Evolutionary conservation across 768 basidiomycete genomes (phyloP).

Genomic region (Mycena metata): DNA sequence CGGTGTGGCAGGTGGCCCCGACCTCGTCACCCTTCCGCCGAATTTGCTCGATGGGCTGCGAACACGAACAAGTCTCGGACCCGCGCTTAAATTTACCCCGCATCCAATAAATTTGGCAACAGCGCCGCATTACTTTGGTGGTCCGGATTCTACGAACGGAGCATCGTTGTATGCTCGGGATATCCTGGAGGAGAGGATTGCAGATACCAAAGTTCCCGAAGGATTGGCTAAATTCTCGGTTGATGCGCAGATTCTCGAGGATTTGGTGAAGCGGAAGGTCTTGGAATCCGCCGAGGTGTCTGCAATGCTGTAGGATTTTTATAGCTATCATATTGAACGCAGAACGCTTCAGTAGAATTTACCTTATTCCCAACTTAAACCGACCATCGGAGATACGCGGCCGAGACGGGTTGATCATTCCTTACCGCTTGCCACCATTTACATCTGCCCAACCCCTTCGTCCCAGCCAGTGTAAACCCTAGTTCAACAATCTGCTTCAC

Average conservation of each 20-base stretch:
- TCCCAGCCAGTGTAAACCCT: no score
- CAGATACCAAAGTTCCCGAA: constrained; percentile 52
- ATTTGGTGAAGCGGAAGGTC: constrained; percentile 37
- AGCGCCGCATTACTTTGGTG: constrained; percentile 20
- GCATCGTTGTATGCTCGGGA: constrained; percentile 42
- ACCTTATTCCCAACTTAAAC: no score
- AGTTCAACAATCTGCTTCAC: no score
- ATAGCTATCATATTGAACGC: background rate
- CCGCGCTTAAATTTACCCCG: constrained; percentile 16
- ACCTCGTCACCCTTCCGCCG: constrained; percentile 52
- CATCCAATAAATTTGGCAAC: background rate
- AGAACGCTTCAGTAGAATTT: no score
- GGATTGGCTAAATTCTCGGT: constrained; percentile 51
- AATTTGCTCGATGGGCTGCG: constrained; percentile 48
- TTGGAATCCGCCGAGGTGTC: constrained; percentile 16
- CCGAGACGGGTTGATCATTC: no score
- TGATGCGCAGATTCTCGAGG: constrained; percentile 49
- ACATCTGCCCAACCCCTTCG: no score
- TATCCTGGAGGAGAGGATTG: constrained; percentile 45
- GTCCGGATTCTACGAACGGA: constrained; percentile 30
- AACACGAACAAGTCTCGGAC: constrained; percentile 6
- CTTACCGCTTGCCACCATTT: no score
- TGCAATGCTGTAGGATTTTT: constrained; percentile 18
- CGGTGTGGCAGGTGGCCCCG: constrained; percentile 46
- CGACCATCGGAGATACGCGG: no score